A percentile compares a stretch with the other conserved stretches of the same genome.
These are phyloP conservation scores for Mucor sp. DNA, from an alignment of 371 early-diverging fungal genomes.

Conservation along the genomic window DNA sequence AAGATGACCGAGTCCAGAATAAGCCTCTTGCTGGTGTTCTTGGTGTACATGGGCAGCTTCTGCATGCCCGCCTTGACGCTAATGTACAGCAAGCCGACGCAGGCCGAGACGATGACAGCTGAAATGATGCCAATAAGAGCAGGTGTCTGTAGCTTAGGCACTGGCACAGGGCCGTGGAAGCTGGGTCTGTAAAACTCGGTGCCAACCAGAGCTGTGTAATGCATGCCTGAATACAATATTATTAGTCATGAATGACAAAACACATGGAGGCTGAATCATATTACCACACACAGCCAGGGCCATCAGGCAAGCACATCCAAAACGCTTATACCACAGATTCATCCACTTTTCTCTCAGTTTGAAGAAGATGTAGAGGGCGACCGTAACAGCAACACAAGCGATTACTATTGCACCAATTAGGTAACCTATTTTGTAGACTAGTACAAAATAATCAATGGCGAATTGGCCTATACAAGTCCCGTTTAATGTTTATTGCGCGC, in stretches of 20 bases:
- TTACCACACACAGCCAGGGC: constrained; percentile 47
- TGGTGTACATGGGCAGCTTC: constrained; percentile 10
- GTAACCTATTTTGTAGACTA: constrained; percentile 22
- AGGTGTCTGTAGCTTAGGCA: constrained; percentile 30
- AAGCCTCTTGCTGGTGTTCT: constrained; percentile 25
- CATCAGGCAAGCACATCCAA: constrained; percentile 46
- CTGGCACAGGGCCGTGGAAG: constrained; percentile 20
- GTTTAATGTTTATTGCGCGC: constrained; percentile 1
- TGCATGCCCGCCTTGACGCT: constrained; percentile 19
- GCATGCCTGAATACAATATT: constrained; percentile 36
- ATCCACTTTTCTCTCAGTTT: constrained; percentile 48
- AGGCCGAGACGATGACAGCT: constrained; percentile 39
- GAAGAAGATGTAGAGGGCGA: constrained; percentile 46
- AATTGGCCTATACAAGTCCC: constrained; percentile 40
- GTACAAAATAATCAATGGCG: constrained; percentile 38
- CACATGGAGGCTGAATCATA: neutral
- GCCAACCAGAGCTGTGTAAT: constrained; percentile 47
- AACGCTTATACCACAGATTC: constrained; percentile 50
- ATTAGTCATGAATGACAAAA: neutral
- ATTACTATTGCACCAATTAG: constrained; percentile 40
- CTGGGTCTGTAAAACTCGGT: constrained; percentile 32
- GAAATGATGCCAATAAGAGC: constrained; percentile 45
- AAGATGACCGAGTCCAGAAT: constrained; percentile 41
- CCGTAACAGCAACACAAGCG: constrained; percentile 35
- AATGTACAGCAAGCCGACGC: constrained; percentile 31